Conservation (phyloP, 768 basidiomycete species). For the Mrakia frigida region DNA sequence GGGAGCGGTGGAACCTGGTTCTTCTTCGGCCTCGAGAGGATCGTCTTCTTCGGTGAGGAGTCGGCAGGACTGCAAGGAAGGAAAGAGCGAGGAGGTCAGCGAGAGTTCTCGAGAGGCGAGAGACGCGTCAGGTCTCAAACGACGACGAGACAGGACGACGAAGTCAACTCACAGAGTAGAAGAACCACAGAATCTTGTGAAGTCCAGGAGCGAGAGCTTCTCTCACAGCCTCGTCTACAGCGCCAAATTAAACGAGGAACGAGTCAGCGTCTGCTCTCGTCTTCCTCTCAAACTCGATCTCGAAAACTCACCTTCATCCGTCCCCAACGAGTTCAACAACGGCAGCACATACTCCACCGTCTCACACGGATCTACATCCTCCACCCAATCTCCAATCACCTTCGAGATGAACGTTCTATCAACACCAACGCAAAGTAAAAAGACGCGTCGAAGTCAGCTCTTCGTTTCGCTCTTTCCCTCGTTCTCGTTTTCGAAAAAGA, state of each 20-base stretch:
- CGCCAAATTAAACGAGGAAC: slow-evolving; percentile 10
- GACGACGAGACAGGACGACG: background rate
- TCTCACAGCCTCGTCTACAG: slow-evolving; percentile 73
- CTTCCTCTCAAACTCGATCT: slow-evolving; percentile 83
- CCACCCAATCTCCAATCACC: slow-evolving; percentile 70
- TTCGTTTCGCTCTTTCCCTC: no score
- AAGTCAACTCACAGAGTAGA: slow-evolving; percentile 53
- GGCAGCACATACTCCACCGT: slow-evolving; percentile 91
- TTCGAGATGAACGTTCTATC: slow-evolving; percentile 78
- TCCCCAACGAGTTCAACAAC: slow-evolving; percentile 74
- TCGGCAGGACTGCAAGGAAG: slow-evolving; percentile 57
- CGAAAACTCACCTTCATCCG: slow-evolving; percentile 70
- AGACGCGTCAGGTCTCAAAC: background rate
- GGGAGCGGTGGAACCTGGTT: background rate
- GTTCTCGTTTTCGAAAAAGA: no score
- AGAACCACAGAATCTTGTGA: slow-evolving; percentile 85
- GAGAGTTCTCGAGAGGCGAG: background rate
- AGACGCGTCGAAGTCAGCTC: background rate
- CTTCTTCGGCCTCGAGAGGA: slow-evolving; percentile 7
- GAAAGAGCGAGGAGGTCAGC: background rate
- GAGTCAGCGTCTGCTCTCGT: background rate
- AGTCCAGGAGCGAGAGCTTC: slow-evolving; percentile 79
- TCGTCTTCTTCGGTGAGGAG: slow-evolving; percentile 54
- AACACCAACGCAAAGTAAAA: background rate
- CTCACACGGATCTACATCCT: slow-evolving; percentile 71